Conservation (phyloP, 768 basidiomycete species). For the Tylopilus vinaceipallidus region DNA sequence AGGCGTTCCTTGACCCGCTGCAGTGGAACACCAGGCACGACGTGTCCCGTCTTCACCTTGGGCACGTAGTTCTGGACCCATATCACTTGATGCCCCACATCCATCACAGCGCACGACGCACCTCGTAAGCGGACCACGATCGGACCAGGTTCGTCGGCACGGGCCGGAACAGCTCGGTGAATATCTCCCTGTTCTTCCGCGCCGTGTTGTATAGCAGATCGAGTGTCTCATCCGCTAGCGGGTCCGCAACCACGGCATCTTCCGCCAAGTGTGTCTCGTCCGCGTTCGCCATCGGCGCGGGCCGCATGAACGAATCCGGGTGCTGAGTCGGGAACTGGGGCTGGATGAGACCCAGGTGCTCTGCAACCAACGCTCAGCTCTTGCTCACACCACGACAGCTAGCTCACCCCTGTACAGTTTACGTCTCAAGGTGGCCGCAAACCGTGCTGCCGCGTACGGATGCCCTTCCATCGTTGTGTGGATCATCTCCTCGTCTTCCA, state of each 20-base stretch:
- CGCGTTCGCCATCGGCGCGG: conserved; percentile 68
- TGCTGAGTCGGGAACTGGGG: conserved; percentile 56
- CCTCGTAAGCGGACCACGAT: conserved; percentile 77
- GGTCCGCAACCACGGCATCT: conserved; percentile 75
- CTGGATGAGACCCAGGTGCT: conserved; percentile 82
- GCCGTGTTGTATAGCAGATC: conserved; percentile 70
- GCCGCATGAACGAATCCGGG: conserved; percentile 64
- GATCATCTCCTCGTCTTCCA: conserved; percentile 85
- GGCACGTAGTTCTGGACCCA: conserved; percentile 64
- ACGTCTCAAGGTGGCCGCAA: conserved; percentile 82
- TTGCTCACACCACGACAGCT: background rate
- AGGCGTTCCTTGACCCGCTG: conserved; percentile 76
- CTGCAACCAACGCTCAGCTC: conserved; percentile 37
- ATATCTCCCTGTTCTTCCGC: conserved; percentile 77
- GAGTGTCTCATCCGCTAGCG: conserved; percentile 60
- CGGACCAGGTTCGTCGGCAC: conserved; percentile 82
- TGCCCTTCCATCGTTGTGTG: conserved; percentile 75
- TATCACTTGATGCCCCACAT: conserved; percentile 2
- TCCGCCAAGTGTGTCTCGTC: conserved; percentile 60
- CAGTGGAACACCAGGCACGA: conserved; percentile 65
- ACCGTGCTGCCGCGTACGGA: conserved; percentile 68
- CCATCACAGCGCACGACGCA: conserved; percentile 34
- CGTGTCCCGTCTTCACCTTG: conserved; percentile 78
- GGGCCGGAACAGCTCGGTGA: conserved; percentile 83
- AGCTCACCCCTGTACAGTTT: conserved; percentile 74